Evolutionary conservation across 1,284 basidiomycete genomes (phyloP), one percentile per base, ranked within the genome.

Genomic region (Pterulicium gracile): DNA sequence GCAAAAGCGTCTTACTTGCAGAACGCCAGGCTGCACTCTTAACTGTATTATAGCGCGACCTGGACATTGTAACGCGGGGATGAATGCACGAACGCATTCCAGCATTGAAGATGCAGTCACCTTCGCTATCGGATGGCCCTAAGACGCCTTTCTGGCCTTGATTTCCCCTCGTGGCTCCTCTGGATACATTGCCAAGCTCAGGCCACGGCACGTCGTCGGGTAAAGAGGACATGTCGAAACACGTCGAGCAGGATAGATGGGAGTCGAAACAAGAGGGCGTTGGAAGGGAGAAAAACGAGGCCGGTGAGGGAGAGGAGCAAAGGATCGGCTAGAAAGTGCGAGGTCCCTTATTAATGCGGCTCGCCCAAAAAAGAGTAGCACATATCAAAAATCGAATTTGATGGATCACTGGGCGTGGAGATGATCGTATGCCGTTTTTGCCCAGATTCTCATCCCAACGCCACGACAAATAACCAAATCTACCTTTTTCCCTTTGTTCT

Each of bases 201-300:
- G 84, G 84, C 83, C 83, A 87, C 23, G 83, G 84, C 44, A 87
- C 70, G 69, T 87, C 83, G 67, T 87, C 84, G 50, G 62, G 58
- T 49, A 75, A 59, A 57, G 73, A 74, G 68, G 84, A 61, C 65
- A 69, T 70, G 43, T 17, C 47, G 58, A 56, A 52, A 51, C 54
- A 62, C 56, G 56, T 47, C 49, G 41, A 44, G 49, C 47, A 47
- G n/a, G n/a, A n/a, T n/a, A n/a, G n/a, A n/a, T n/a, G n/a, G n/a
- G n/a, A n/a, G n/a, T n/a, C n/a, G n/a, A n/a, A n/a, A n/a, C n/a
- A 40, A 49, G 53, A 52, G 42, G 49, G 48, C 35, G 49, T 46
- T 41, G 51, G 44, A 51, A 50, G 46, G 47, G 49, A 47, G 18
- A 34, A 43, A 47, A 21, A 47, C 47, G 44, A 49, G 35, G 44